phyloP scores from a whole-genome alignment of 306 rosid species.

The Citrullus mucosospermus region DNA sequence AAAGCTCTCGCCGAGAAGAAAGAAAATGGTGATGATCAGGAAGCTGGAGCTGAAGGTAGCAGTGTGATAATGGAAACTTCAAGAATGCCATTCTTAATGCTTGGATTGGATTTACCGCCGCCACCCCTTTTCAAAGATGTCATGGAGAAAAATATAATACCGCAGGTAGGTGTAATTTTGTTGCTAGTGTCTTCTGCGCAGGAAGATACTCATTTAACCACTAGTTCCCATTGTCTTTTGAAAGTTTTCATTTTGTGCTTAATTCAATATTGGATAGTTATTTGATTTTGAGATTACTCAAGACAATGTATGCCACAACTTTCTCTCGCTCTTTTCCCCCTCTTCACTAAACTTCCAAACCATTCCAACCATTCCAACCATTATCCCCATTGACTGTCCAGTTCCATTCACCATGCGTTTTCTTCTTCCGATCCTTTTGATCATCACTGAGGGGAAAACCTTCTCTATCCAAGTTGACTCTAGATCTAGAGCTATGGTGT shows the following conservation, averaged over 20 bases:
- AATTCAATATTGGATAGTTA: not conserved
- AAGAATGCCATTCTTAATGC: slow-evolving; percentile 88
- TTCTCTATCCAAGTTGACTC: not conserved
- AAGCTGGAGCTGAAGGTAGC: slow-evolving; percentile 26
- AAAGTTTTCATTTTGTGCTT: not conserved
- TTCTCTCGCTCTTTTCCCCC: not conserved
- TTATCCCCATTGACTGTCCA: not conserved
- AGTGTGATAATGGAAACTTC: slow-evolving; percentile 39
- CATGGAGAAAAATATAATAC: slow-evolving; percentile 97
- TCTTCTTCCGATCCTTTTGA: not conserved
- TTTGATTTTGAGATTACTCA: not conserved
- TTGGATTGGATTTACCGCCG: slow-evolving; percentile 94
- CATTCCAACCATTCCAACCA: not conserved
- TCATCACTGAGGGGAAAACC: not conserved
- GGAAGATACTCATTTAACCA: not conserved
- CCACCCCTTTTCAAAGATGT: slow-evolving; percentile 97
- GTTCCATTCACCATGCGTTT: not conserved
- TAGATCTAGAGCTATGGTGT: not conserved
- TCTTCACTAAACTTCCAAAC: not conserved
- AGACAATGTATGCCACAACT: not conserved
- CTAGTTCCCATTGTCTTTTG: not conserved
- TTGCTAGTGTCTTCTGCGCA: not conserved
- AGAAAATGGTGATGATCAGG: slow-evolving; percentile 37
- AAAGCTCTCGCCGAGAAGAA: slow-evolving; percentile 42
- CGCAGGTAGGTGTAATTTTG: slow-evolving; percentile 45